phyloP scores from a whole-genome alignment of 2,329 filamentous ascomycete genomes.

The Xylariales sp. region DNA sequence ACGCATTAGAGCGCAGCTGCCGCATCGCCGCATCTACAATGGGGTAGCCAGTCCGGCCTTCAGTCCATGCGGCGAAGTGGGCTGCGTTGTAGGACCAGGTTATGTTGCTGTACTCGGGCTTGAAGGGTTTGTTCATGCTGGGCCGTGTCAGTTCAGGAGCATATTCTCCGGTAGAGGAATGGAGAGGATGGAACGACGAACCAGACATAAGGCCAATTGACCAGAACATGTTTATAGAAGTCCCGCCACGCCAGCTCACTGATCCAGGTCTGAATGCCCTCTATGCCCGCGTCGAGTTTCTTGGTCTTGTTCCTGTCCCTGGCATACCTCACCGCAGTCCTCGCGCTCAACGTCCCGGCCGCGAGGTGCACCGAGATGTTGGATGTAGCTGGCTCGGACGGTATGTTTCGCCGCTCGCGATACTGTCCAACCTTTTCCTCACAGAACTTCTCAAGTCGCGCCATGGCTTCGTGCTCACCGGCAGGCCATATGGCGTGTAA shows the following conservation, averaged over 20 bases:
- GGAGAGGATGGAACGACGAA: constrained; percentile 28
- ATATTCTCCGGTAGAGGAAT: neutral
- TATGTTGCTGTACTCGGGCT: constrained; percentile 79
- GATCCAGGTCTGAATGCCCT: constrained; percentile 70
- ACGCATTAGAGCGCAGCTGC: constrained; percentile 62
- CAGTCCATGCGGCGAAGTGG: constrained; percentile 68
- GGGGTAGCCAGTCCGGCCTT: constrained; percentile 72
- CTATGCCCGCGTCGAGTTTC: constrained; percentile 60
- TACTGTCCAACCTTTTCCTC: constrained; percentile 60
- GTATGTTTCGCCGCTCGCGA: constrained; percentile 60
- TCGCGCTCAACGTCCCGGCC: constrained; percentile 62
- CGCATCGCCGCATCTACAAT: constrained; percentile 86
- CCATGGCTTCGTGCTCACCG: constrained; percentile 67
- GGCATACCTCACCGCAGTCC: constrained; percentile 62
- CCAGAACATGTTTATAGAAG: constrained; percentile 83
- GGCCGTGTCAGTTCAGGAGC: constrained; percentile 12
- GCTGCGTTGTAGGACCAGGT: constrained; percentile 71
- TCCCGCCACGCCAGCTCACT: constrained; percentile 82
- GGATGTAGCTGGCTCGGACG: constrained; percentile 59
- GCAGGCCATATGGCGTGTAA: constrained; percentile 64
- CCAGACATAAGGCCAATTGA: constrained; percentile 80
- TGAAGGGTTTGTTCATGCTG: constrained; percentile 60
- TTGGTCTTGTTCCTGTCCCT: constrained; percentile 41
- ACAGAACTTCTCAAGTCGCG: constrained; percentile 63
- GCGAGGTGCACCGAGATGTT: constrained; percentile 67